Percentiles rank a stretch among this genome's conserved stretches.
These are phyloP conservation scores for Arachis monticola DNA, from an alignment of 331 rosid genomes.

Conservation along the genomic window DNA sequence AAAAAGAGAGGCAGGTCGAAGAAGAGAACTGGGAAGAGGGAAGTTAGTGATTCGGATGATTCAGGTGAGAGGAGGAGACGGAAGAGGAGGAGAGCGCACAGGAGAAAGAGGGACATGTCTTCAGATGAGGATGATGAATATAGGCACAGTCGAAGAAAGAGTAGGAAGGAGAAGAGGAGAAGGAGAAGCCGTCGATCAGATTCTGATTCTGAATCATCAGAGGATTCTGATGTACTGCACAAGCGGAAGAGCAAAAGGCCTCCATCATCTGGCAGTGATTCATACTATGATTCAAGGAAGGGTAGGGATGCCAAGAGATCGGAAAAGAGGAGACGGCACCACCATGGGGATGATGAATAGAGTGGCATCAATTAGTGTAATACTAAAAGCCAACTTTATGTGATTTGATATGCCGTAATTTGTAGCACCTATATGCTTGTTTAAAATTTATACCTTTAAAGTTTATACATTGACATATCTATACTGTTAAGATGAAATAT, in stretches of 20 bases:
- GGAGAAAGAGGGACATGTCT: slow-evolving; percentile 61
- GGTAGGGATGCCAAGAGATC: slow-evolving; percentile 62
- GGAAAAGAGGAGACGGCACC: slow-evolving; percentile 49
- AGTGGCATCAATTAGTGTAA: not conserved
- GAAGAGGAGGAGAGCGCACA: slow-evolving; percentile 58
- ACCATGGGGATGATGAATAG: slow-evolving; percentile 41
- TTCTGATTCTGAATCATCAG: slow-evolving; percentile 61
- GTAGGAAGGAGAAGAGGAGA: slow-evolving; percentile 71
- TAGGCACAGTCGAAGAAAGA: slow-evolving; percentile 48
- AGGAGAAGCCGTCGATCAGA: slow-evolving; percentile 55
- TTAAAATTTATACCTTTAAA: not conserved
- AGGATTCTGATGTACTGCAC: slow-evolving; percentile 46
- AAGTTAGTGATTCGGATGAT: slow-evolving; percentile 55
- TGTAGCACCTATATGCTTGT: not conserved
- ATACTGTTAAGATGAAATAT: too few species aligned
- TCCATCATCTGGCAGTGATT: slow-evolving; percentile 46
- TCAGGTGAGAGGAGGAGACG: slow-evolving; percentile 48
- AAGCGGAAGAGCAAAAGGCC: slow-evolving; percentile 56
- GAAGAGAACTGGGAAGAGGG: slow-evolving; percentile 62
- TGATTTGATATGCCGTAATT: not conserved
- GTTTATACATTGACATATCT: too few species aligned
- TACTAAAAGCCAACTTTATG: too few species aligned
- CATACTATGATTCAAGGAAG: slow-evolving; percentile 46
- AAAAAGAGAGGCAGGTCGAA: slow-evolving; percentile 74
- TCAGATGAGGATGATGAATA: slow-evolving; percentile 56